Evolutionary conservation across 2,329 filamentous ascomycete genomes (phyloP), one percentile per base, ranked within the genome.

Genomic region (Emmonsia crescens): DNA sequence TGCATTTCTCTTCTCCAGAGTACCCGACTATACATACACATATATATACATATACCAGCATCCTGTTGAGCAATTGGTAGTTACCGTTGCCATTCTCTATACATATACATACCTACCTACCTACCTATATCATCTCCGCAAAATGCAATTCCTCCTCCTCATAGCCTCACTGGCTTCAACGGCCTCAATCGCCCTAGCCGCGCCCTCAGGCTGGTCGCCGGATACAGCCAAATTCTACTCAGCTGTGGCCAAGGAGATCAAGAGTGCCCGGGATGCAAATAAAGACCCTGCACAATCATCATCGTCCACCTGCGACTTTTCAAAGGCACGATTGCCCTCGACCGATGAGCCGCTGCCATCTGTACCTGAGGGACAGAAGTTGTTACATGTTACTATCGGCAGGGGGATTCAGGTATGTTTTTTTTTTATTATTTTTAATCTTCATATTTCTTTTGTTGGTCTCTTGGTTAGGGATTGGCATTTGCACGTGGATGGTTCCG

Each of bases 341-440:
- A 83, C 80, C 65, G 79, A 84, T 54, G 79, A 79, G 6, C 77
- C 83, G 19, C 81, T 96, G 6, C 85, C 88, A 16, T 65, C 79
- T 8, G 84, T 85, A 16, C 76, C 83, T 0, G 66, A 78, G 6
- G 88, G 86, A 61, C 78, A 89, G 36, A 78, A 72, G 3, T 80
- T 95, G 58, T 82, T 84, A 71, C 89, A 95, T 75, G 88, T 96
- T 60, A 89, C 88, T 71, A 80, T 96, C 64, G 93, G 93, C 69
- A 87, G 90, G 52, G 93, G 93, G 63, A 94, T 89, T 8, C 77
- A 79, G 72, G 77, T 79, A 73, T 65, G 72, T 48, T 46, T 57
- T 56, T 38, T 48, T 46, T 57, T 56, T 38, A 36, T 24, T 31
- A 5, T 33, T 14, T 27, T 56, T 33, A 16, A 40, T 29, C 9